phyloP scores from a whole-genome alignment of 2,329 filamentous ascomycete species.

The Cladosporium sp. region DNA sequence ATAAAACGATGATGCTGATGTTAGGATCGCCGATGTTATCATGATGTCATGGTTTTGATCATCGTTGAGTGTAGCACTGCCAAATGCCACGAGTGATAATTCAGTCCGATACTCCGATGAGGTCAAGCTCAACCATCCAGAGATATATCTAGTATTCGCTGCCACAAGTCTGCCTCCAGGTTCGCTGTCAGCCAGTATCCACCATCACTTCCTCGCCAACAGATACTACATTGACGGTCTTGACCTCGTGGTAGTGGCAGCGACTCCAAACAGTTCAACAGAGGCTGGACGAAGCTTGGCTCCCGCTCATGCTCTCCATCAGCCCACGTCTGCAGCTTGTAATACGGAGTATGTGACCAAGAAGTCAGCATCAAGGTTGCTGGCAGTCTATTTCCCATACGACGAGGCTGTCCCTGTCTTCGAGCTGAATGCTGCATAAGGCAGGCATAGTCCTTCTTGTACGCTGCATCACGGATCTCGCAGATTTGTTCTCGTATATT shows the following conservation, averaged over 20 bases:
- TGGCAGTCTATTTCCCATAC: background rate
- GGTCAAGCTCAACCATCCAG: too few relatives aligned
- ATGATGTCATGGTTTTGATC: too few relatives aligned
- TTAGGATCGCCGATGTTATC: too few relatives aligned
- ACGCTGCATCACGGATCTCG: background rate
- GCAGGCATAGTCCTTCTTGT: background rate
- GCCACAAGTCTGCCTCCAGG: background rate
- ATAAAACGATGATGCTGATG: too few relatives aligned
- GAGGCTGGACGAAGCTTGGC: background rate
- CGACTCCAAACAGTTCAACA: background rate
- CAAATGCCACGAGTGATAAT: too few relatives aligned
- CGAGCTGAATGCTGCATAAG: background rate
- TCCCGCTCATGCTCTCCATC: background rate
- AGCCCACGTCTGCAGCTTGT: background rate
- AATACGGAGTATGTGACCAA: conserved; percentile 1
- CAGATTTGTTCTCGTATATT: background rate
- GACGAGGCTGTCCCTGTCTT: background rate
- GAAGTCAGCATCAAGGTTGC: conserved; percentile 1
- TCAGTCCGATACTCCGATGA: too few relatives aligned
- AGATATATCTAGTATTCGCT: too few relatives aligned
- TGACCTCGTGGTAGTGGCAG: background rate
- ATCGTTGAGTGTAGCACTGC: too few relatives aligned
- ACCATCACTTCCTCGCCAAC: background rate
- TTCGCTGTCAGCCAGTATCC: conserved; percentile 4
- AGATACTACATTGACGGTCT: background rate